Conservation (phyloP, 2,329 filamentous ascomycete species). For the Diplocarpon mali region DNA sequence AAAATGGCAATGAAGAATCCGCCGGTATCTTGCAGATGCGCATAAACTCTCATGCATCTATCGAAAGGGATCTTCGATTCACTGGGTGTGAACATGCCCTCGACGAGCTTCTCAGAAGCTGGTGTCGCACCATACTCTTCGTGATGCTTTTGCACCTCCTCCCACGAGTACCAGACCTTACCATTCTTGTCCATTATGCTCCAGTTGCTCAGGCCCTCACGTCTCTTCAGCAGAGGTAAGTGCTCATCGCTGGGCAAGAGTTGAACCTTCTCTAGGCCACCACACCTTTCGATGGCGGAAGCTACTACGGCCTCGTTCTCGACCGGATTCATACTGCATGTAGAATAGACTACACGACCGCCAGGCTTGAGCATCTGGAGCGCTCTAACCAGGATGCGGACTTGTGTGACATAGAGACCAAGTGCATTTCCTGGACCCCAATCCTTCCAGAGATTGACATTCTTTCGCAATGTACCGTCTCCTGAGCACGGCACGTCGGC, state of each 20-base stretch:
- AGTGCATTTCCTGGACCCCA: slow-evolving; percentile 84
- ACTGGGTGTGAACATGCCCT: slow-evolving; percentile 71
- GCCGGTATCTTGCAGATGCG: slow-evolving; percentile 90
- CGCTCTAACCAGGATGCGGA: slow-evolving; percentile 80
- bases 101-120: slow-evolving; percentile 56
- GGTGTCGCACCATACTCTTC: slow-evolving; percentile 47
- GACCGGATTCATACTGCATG: slow-evolving; percentile 96
- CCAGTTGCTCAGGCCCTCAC: slow-evolving; percentile 70
- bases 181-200: slow-evolving; percentile 82
- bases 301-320: slow-evolving; percentile 93
- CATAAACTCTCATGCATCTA: slow-evolving; percentile 86
- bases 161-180: slow-evolving; percentile 69
- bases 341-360: slow-evolving; percentile 92
- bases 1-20: slow-evolving; percentile 96
- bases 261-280: slow-evolving; percentile 68
- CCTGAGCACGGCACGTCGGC: slow-evolving; percentile 96
- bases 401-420: slow-evolving; percentile 77
- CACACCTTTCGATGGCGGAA: slow-evolving; percentile 80
- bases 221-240: slow-evolving; percentile 66
- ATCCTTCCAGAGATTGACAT: slow-evolving; percentile 86
- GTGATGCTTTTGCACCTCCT: slow-evolving; percentile 63
- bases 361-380: slow-evolving; percentile 94
- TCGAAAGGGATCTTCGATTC: slow-evolving; percentile 62
- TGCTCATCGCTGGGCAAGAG: slow-evolving; percentile 74
- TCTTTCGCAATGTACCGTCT: slow-evolving; percentile 90